A percentile compares a stretch with the other conserved stretches of the same genome.
Evolutionary conservation across 192 early-diverging fungal genomes (phyloP).

Genomic region (Backusella psychrophila): DNA sequence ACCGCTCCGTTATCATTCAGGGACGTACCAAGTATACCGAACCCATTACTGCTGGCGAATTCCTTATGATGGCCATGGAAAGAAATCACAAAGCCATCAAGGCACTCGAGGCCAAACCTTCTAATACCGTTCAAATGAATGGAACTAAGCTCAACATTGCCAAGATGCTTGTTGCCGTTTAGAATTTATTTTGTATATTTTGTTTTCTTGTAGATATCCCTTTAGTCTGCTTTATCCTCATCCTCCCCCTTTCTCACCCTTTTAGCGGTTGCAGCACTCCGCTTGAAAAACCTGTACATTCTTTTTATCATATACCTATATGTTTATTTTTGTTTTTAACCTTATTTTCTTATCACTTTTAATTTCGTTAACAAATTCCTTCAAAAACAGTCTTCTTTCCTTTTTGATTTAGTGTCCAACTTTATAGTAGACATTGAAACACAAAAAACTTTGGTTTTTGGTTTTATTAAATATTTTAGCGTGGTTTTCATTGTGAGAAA

Average conservation of each 20-base stretch:
- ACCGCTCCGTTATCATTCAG: constrained; percentile 30
- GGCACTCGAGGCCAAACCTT: background rate
- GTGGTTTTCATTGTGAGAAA: background rate
- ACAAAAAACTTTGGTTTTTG: background rate
- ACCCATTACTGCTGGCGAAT: constrained; percentile 25
- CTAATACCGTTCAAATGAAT: background rate
- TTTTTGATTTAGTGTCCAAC: background rate
- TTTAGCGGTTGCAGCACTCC: background rate
- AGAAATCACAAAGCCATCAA: constrained; percentile 17
- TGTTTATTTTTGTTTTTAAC: background rate
- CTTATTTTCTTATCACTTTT: background rate
- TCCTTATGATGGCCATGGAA: constrained; percentile 25
- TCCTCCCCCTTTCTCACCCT: background rate
- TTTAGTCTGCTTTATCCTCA: background rate
- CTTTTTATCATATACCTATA: background rate
- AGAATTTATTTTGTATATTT: background rate
- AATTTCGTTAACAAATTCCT: constrained; percentile 1
- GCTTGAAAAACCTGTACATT: background rate
- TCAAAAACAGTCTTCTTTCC: background rate
- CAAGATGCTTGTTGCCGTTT: background rate
- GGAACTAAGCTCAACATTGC: background rate
- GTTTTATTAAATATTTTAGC: constrained; percentile 3
- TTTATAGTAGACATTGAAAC: background rate
- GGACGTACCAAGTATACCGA: constrained; percentile 30
- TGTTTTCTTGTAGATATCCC: constrained; percentile 4